Percentiles rank a stretch among this genome's conserved stretches.
Evolutionary conservation across 2,329 filamentous ascomycete species (phyloP).

Genomic region (Xylariaceae sp.): DNA sequence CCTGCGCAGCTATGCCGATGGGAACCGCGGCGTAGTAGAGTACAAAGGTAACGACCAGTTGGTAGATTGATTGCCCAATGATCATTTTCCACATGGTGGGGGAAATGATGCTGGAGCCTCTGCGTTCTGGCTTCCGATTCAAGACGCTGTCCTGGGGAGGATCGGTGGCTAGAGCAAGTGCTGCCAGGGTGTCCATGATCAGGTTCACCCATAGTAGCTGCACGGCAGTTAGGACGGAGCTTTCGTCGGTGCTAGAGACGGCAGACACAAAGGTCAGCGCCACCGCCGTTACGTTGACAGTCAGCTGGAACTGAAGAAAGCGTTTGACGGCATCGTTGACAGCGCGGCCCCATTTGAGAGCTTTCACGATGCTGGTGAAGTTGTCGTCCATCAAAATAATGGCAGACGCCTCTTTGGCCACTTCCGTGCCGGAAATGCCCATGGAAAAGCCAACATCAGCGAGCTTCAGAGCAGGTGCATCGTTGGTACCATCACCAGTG

Average conservation of each 20-base stretch:
- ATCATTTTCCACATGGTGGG: slow-evolving; percentile 99
- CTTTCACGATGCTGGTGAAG: slow-evolving; percentile 79
- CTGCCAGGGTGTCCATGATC: slow-evolving; percentile 95
- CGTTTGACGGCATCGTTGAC: slow-evolving; percentile 73
- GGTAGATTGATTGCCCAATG: slow-evolving; percentile 82
- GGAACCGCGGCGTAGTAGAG: slow-evolving; percentile 66
- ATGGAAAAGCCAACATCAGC: slow-evolving; percentile 81
- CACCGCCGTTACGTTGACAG: slow-evolving; percentile 88
- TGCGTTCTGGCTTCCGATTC: slow-evolving; percentile 61
- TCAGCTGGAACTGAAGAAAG: slow-evolving; percentile 70
- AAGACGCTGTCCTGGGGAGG: slow-evolving; percentile 77
- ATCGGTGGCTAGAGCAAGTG: slow-evolving; percentile 81
- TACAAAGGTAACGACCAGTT: slow-evolving; percentile 71
- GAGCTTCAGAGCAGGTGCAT: slow-evolving; percentile 72
- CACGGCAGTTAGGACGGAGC: slow-evolving; percentile 76
- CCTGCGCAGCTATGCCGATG: slow-evolving; percentile 43
- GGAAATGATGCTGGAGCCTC: slow-evolving; percentile 61
- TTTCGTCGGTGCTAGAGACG: slow-evolving; percentile 60
- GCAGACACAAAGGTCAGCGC: slow-evolving; percentile 81
- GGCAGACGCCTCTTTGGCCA: slow-evolving; percentile 76
- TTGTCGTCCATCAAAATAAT: slow-evolving; percentile 87
- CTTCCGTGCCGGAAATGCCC: slow-evolving; percentile 76
- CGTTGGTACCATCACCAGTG: slow-evolving; percentile 78
- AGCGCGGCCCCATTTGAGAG: slow-evolving; percentile 70
- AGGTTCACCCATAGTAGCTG: slow-evolving; percentile 94